Evolutionary conservation across 1,139 yeast genomes (phyloP), one percentile per base, ranked within the genome.

Genomic region (Tardiomyces digboiensis): DNA sequence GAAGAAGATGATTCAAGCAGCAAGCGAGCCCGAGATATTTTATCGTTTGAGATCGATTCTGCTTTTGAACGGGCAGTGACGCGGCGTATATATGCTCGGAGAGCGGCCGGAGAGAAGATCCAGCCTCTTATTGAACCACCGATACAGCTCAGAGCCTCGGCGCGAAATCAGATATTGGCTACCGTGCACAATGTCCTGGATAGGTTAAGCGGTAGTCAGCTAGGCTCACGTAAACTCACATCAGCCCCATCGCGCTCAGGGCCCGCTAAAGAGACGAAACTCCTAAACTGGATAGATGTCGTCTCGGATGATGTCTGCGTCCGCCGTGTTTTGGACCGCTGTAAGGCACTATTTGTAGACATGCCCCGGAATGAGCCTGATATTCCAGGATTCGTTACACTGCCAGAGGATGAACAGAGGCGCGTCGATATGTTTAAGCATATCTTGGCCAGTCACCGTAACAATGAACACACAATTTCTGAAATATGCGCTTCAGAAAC

Each of bases 41-140:
- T 57, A 5, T 26, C 44, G 18, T 47, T 46, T 39, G 61, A 57
- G 44, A 7, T 52, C 19, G 47, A 55, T 42, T 51, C 59, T 2
- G 40, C 46, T 1, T 57, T 53, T 40, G 52, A 56, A 39, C 46
- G 48, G 13, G 36, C 29, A 8, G 48, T 54, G n/a, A 42, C 53
- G 36, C 21, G 39, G n/a, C 50, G 49, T 19, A 49, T 56, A 21
- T 46, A 47, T 18, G 33, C 33, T 5, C 33, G 33, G 10, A n/a
- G 33, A 5, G 10, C 5, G 3, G 14, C 12, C 33, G 33, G 33
- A n/a, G 33, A 26, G 14, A 26, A 5, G 33, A 4, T 26, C 5
- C 33, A 26, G 10, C 5, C 33, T 5, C 5, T 16, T 3, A 26
- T 26, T 8, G 33, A 26, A 4, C 33, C 5, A 16, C 33, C 33